A percentile compares a stretch with the other conserved stretches of the same genome.
phyloP scores from a whole-genome alignment of 805 yeast genomes.

The Barnettozyma siamensis region DNA sequence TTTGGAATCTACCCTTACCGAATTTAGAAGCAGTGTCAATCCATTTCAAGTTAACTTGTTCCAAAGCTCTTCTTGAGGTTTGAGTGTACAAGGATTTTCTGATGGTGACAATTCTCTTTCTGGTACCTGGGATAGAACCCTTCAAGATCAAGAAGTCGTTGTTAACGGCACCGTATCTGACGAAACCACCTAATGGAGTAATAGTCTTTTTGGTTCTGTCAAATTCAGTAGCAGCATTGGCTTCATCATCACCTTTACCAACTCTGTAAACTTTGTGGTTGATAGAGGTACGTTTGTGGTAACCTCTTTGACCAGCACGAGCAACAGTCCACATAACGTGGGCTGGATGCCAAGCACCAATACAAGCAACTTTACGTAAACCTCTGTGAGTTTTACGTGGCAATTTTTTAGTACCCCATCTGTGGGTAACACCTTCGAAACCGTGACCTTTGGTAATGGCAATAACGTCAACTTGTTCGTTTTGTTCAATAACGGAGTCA shows the following conservation, averaged over 20 bases:
- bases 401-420: conserved; percentile 99
- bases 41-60: conserved; percentile 97
- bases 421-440: conserved; percentile 99
- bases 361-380: conserved; percentile 99
- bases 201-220: conserved; percentile 99
- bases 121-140: conserved; percentile 99
- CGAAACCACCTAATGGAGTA: conserved; percentile 99
- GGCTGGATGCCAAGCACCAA: conserved; percentile 99
- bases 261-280: conserved; percentile 99
- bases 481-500: conserved; percentile 95
- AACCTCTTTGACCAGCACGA: conserved; percentile 99
- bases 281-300: conserved; percentile 99
- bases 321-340: conserved; percentile 99
- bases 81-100: conserved; percentile 98
- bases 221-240: conserved; percentile 92
- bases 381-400: conserved; percentile 99
- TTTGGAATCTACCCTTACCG: conserved; percentile 99
- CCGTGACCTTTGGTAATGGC: conserved; percentile 99
- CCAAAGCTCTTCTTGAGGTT: conserved; percentile 96
- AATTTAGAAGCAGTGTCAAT: conserved; percentile 99
- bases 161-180: conserved; percentile 96
- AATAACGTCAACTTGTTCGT: conserved; percentile 96
- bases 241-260: conserved; percentile 93
- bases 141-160: conserved; percentile 96
- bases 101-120: conserved; percentile 98